Percentiles rank a stretch among this genome's conserved stretches.
Evolutionary conservation across 1,139 yeast genomes (phyloP).

Genomic region (Candida neerlandica): DNA sequence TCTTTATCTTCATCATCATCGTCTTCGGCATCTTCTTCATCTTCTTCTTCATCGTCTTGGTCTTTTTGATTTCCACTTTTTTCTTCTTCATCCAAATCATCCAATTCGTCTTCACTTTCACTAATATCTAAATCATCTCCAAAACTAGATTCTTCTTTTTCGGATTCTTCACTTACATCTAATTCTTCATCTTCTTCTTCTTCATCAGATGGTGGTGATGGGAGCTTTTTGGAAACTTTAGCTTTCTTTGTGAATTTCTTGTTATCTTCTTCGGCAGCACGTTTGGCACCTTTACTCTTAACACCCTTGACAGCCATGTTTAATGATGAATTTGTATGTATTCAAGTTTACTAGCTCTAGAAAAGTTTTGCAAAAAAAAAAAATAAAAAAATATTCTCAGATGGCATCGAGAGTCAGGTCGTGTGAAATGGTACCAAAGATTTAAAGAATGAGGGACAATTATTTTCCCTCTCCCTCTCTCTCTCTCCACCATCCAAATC

Average conservation of each 20-base stretch:
- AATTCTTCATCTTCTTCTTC: conserved; percentile 13
- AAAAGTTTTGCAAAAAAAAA: conserved; percentile 1
- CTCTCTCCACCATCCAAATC: not conserved
- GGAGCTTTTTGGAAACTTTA: conserved; percentile 23
- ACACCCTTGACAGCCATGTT: conserved; percentile 23
- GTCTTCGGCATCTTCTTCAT: conserved; percentile 18
- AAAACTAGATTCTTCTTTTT: conserved; percentile 14
- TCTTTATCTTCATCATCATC: conserved; percentile 21
- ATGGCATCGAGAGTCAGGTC: not conserved
- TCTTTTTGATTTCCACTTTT: conserved; percentile 22
- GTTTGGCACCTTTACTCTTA: conserved; percentile 29
- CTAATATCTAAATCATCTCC: conserved; percentile 19
- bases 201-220: conserved; percentile 20
- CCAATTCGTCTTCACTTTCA: conserved; percentile 18
- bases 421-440: not conserved
- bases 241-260: conserved; percentile 29
- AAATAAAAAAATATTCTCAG: conserved; percentile 2
- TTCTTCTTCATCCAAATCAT: conserved; percentile 25
- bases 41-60: conserved; percentile 21
- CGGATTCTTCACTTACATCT: conserved; percentile 18
- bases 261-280: conserved; percentile 26
- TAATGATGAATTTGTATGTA: not conserved
- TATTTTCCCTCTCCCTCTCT: not conserved
- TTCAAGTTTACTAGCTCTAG: not conserved
- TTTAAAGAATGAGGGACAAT: not conserved